These are phyloP conservation scores for Penicillium chermesinum DNA, from an alignment of 495 filamentous ascomycete genomes.

Conservation along the genomic window DNA sequence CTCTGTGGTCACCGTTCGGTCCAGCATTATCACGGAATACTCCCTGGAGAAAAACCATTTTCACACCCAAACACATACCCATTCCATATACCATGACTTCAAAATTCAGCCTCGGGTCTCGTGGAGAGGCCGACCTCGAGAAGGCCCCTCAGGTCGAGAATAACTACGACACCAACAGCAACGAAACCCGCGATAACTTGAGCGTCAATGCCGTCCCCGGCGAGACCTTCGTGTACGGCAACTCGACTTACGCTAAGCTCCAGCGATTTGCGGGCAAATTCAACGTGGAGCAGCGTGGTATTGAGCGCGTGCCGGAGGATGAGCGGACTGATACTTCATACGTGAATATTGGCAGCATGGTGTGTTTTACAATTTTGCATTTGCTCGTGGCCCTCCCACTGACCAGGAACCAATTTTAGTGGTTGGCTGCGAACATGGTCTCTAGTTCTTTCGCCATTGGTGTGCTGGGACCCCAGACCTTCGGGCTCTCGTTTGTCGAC, in stretches of 20 bases:
- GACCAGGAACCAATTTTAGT: conserved; percentile 51
- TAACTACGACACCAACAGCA: conserved; percentile 26
- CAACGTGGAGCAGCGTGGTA: conserved; percentile 72
- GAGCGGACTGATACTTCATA: conserved; percentile 65
- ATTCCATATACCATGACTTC: conserved; percentile 12
- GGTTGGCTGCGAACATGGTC: conserved; percentile 81
- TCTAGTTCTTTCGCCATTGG: conserved; percentile 79
- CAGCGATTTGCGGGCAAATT: conserved; percentile 65
- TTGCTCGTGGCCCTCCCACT: conserved; percentile 14
- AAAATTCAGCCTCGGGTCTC: conserved; percentile 21
- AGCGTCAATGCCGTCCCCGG: conserved; percentile 53
- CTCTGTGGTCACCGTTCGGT: too few species aligned
- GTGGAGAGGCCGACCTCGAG: conserved; percentile 33
- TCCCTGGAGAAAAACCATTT: not conserved
- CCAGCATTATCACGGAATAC: too few species aligned
- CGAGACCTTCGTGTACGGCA: conserved; percentile 58
- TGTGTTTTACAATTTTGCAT: conserved; percentile 35
- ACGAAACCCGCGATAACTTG: conserved; percentile 33
- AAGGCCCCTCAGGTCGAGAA: conserved; percentile 37
- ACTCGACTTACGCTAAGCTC: conserved; percentile 58
- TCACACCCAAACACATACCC: not conserved
- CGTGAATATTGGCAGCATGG: conserved; percentile 69
- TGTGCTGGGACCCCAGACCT: conserved; percentile 61
- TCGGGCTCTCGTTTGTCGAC: conserved; percentile 68
- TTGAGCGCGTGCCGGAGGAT: conserved; percentile 71